Evolutionary conservation across 306 rosid genomes (phyloP), one percentile per base, ranked within the genome.

Genomic region (Dalbergia cochinchinensis): DNA sequence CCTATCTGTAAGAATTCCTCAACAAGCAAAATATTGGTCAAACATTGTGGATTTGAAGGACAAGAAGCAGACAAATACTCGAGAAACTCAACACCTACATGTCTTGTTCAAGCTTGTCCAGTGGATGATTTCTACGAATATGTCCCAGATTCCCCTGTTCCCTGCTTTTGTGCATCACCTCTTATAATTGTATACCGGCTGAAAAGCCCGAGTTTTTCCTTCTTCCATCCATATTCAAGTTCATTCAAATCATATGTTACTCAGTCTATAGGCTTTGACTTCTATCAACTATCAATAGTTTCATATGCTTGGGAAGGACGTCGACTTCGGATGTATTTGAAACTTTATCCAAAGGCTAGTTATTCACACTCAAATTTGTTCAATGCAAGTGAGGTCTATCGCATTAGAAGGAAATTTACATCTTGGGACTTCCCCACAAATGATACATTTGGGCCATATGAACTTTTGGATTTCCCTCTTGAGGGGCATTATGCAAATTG

Each of bases 121-220:
- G 31, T 26, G 13, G 90, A 91, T 67, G 7, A 34, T 39, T 85
- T 60, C 83, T 95, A 68, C 48, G 98, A 95, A 92, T 87, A 69
- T 66, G 90, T 80, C 10, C 87, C 89, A 45, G 71, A 75, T 54
- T 84, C 93, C 33, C 87, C 90, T 37, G 62, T 33, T 67, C 80
- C 31, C 20, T 95, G 99, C 89, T 85, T 63, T 79, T 95, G 99
- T 80, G 94, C 97, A 57, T 82, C 88, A 57, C 99, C 99, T 39
- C 80, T 95, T 37, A 85, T 85, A 78, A 68, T 95, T 71, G 90
- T 87, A 60, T 95, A 95, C 80, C 89, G 98, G 77, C 91, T 95
- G 57, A 95, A 92, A 86, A 95, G 99, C 64, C 99, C 99, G 2
- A 91, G 99, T 82, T 92, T 95, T 84, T 86, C 90, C 31, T 88